phyloP scores from a whole-genome alignment of 805 yeast genomes.

The Candida dendrica region DNA sequence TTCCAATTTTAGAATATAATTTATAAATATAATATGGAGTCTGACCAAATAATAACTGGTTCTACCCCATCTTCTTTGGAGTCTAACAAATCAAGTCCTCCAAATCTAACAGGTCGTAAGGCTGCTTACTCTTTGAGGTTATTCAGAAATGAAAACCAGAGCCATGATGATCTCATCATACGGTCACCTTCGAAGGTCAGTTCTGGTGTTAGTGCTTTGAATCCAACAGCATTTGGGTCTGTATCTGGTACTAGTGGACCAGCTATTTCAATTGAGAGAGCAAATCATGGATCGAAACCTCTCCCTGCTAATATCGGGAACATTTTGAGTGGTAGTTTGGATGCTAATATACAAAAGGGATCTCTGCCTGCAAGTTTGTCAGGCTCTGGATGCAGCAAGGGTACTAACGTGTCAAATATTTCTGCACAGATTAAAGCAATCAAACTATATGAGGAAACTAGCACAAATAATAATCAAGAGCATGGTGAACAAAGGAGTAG shows the following conservation, averaged over 20 bases:
- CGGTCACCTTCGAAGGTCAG: background rate
- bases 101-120: slow-evolving; percentile 40
- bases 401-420: background rate
- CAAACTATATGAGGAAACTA: background rate
- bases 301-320: background rate
- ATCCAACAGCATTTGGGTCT: background rate
- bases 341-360: background rate
- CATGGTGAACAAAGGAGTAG: background rate
- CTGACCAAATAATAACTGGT: slow-evolving; percentile 1
- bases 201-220: background rate
- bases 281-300: background rate
- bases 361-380: background rate
- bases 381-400: background rate
- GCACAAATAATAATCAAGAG: background rate
- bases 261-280: too few species aligned
- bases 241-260: too few species aligned
- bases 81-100: slow-evolving; percentile 4
- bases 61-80: slow-evolving; percentile 1
- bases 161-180: background rate
- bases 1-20: background rate
- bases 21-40: background rate
- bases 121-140: slow-evolving; percentile 52
- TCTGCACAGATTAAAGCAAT: background rate
- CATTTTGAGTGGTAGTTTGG: background rate
- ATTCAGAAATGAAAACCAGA: slow-evolving; percentile 32